Evolutionary conservation across 2,329 filamentous ascomycete genomes (phyloP).

Genomic region (Fusarium dimerum): DNA sequence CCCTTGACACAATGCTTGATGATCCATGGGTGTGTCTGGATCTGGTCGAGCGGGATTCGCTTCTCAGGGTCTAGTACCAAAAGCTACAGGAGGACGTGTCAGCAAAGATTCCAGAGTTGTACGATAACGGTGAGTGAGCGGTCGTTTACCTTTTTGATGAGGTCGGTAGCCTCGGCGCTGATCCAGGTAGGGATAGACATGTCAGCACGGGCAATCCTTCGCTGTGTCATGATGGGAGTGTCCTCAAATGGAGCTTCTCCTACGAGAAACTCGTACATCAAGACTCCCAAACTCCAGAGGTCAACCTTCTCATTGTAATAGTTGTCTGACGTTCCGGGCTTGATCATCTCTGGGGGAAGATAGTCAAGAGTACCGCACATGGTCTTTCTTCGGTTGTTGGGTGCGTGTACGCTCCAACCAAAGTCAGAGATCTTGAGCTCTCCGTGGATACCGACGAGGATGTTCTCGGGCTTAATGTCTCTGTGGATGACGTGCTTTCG

Average conservation of each 20-base stretch:
- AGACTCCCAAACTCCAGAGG: conserved; percentile 89
- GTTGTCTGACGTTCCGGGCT: conserved; percentile 76
- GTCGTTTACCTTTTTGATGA: conserved; percentile 79
- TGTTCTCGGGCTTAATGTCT: conserved; percentile 98
- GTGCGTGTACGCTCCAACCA: conserved; percentile 96
- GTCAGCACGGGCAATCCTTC: conserved; percentile 83
- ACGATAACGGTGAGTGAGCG: background rate
- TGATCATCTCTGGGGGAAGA: conserved; percentile 96
- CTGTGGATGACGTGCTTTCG: conserved; percentile 97
- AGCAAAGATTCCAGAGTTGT: conserved; percentile 18
- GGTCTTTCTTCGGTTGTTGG: conserved; percentile 88
- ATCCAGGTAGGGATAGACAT: conserved; percentile 93
- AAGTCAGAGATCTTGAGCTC: conserved; percentile 99
- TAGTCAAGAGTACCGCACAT: conserved; percentile 98
- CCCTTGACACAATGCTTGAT: conserved; percentile 84
- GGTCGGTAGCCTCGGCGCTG: conserved; percentile 83
- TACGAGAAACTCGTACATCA: conserved; percentile 95
- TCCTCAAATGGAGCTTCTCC: conserved; percentile 98
- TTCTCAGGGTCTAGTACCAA: conserved; percentile 93
- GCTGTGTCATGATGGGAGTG: conserved; percentile 89
- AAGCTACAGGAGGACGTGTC: conserved; percentile 53
- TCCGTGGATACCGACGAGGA: conserved; percentile 91
- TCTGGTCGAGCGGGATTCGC: conserved; percentile 84
- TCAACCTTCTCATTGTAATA: conserved; percentile 96
- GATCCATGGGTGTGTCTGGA: conserved; percentile 93